Conservation (phyloP, 2,329 filamentous ascomycete species). For the Diplocarpon rosae region DNA sequence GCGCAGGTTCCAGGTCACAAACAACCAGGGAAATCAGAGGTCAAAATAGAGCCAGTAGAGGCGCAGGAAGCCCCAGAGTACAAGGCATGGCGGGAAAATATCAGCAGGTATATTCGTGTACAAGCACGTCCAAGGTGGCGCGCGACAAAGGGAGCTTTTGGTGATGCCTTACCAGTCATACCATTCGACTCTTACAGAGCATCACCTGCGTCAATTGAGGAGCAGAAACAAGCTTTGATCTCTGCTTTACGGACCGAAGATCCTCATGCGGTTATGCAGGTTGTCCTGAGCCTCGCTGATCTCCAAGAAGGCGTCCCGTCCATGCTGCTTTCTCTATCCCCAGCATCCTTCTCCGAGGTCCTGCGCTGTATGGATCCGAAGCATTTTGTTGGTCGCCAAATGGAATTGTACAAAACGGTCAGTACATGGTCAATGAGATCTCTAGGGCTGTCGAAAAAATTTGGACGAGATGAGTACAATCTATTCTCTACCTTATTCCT, state of each 20-base stretch:
- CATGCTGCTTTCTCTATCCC: constrained; percentile 33
- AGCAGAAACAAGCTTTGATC: not conserved
- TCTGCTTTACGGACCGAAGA: not conserved
- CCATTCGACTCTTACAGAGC: not conserved
- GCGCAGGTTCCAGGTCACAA: not conserved
- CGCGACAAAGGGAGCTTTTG: not conserved
- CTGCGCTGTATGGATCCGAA: constrained; percentile 42
- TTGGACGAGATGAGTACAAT: too few relatives aligned
- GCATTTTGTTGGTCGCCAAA: constrained; percentile 36
- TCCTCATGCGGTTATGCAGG: not conserved
- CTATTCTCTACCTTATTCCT: too few relatives aligned
- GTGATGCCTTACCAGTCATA: too few relatives aligned
- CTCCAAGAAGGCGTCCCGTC: not conserved
- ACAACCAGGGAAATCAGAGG: not conserved
- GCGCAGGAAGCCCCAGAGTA: not conserved
- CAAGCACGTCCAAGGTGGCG: not conserved
- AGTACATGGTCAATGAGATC: constrained; percentile 36
- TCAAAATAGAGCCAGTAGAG: not conserved
- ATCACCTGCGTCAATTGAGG: not conserved
- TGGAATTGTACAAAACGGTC: constrained; percentile 36
- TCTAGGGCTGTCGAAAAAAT: not conserved
- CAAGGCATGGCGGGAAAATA: not conserved
- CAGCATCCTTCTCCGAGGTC: constrained; percentile 40
- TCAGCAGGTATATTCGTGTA: not conserved
- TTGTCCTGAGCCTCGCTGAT: not conserved